These are phyloP conservation scores for Ganoderma multipileum DNA, from an alignment of 1,284 basidiomycete genomes.

Conservation along the genomic window DNA sequence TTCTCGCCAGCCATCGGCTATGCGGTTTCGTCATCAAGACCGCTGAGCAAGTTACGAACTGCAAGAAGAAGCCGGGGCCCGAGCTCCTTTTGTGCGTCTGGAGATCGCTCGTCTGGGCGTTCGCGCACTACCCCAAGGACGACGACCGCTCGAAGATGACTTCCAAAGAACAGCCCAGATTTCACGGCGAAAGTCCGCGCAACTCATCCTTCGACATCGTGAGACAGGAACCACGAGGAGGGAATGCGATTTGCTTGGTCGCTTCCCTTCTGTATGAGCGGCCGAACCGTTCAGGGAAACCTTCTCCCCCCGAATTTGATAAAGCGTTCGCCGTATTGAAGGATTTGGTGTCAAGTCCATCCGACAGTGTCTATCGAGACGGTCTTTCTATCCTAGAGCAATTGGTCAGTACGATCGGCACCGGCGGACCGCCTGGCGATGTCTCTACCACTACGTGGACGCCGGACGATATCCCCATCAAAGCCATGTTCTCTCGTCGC, in stretches of 20 bases:
- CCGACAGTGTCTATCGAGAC: slow-evolving; percentile 41
- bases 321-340: slow-evolving; percentile 46
- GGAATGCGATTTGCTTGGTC: slow-evolving; percentile 48
- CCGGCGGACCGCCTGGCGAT: slow-evolving; percentile 22
- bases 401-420: slow-evolving; percentile 44
- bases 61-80: slow-evolving; percentile 42
- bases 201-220: slow-evolving; percentile 46
- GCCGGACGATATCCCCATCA: slow-evolving; percentile 26
- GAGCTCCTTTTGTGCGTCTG: slow-evolving; percentile 54
- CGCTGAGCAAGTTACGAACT: slow-evolving; percentile 41
- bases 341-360: slow-evolving; percentile 45
- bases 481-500: slow-evolving; percentile 41
- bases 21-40: slow-evolving; percentile 50
- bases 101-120: slow-evolving; percentile 64
- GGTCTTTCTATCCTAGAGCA: slow-evolving; percentile 48
- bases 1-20: slow-evolving; percentile 49
- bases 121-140: slow-evolving; percentile 38
- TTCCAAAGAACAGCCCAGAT: slow-evolving; percentile 16
- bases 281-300: slow-evolving; percentile 3
- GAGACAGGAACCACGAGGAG: slow-evolving; percentile 50
- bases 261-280: slow-evolving; percentile 43
- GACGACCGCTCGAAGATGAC: slow-evolving; percentile 27
- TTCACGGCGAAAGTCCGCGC: slow-evolving; percentile 20
- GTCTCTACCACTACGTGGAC: slow-evolving; percentile 4
- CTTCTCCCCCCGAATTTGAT: slow-evolving; percentile 26